A percentile compares a stretch with the other conserved stretches of the same genome.
Conservation (phyloP, 2,329 filamentous ascomycete species). For the Fulvia fulva region DNA sequence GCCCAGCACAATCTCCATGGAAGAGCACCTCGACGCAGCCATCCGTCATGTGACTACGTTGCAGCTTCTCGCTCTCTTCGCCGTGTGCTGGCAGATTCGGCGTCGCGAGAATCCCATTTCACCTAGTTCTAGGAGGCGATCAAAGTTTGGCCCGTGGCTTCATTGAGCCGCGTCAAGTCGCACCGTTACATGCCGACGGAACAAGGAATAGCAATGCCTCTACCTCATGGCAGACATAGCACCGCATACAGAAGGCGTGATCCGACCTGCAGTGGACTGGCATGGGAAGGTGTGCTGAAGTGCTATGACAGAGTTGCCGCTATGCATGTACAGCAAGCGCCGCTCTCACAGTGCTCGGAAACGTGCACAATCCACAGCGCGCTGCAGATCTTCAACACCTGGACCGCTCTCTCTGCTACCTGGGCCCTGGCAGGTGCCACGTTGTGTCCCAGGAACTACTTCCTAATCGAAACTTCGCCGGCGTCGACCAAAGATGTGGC, state of each 20-base stretch:
- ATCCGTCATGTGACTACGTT: not conserved
- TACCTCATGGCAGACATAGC: not conserved
- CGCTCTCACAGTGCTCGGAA: not conserved
- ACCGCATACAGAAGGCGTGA: not conserved
- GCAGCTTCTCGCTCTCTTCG: not conserved
- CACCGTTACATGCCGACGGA: not conserved
- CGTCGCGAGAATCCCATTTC: not conserved
- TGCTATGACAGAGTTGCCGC: not conserved
- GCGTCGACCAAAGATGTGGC: conserved; percentile 6
- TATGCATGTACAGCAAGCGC: not conserved
- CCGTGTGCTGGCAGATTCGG: not conserved
- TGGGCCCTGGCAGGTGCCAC: not conserved
- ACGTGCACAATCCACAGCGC: not conserved
- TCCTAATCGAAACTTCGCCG: not conserved
- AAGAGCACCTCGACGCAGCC: not conserved
- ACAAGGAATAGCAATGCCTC: not conserved
- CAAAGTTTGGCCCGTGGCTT: not conserved
- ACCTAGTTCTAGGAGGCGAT: not conserved
- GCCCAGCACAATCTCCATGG: not conserved
- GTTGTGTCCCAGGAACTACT: not conserved
- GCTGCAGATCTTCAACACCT: not conserved
- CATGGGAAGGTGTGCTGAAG: not conserved
- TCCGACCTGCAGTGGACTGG: not conserved
- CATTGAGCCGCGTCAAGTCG: not conserved
- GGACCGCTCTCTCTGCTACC: not conserved